phyloP scores from a whole-genome alignment of 768 basidiomycete genomes.

The Pleurotus cornucopiae region DNA sequence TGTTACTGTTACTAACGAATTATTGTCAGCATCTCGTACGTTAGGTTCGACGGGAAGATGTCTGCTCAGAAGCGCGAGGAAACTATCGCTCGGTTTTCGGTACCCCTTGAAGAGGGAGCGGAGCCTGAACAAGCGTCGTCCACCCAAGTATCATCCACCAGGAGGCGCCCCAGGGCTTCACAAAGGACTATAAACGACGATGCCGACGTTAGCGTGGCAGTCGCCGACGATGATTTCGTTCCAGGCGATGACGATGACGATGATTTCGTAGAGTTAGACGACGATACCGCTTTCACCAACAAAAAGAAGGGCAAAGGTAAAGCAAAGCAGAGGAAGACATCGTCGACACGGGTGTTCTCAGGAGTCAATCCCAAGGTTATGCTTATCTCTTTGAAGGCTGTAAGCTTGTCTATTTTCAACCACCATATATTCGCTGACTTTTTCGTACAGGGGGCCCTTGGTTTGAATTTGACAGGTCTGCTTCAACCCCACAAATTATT shows the following conservation, averaged over 20 bases:
- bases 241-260: conserved; percentile 24
- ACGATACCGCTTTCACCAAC: conserved; percentile 17
- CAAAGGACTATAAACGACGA: neutral
- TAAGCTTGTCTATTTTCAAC: conserved; percentile 18
- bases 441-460: conserved; percentile 62
- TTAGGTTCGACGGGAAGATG: conserved; percentile 84
- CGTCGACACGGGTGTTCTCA: conserved; percentile 7
- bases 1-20: neutral
- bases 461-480: conserved; percentile 72
- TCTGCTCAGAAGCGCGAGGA: conserved; percentile 78
- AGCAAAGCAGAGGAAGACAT: conserved; percentile 10
- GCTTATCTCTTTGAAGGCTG: conserved; percentile 82
- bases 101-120: conserved; percentile 45
- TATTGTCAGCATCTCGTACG: conserved; percentile 57
- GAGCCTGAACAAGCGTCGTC: neutral
- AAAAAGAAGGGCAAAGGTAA: conserved; percentile 32
- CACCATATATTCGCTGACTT: neutral
- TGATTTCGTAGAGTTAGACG: conserved; percentile 27
- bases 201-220: conserved; percentile 6
- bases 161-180: neutral
- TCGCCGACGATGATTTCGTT: conserved; percentile 21
- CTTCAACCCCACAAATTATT: neutral
- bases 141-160: neutral
- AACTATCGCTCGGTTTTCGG: conserved; percentile 66
- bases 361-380: conserved; percentile 68